Evolutionary conservation across 2,329 filamentous ascomycete species (phyloP), one percentile per base, ranked within the genome.

Genomic region (Didymosphaeria variabile): DNA sequence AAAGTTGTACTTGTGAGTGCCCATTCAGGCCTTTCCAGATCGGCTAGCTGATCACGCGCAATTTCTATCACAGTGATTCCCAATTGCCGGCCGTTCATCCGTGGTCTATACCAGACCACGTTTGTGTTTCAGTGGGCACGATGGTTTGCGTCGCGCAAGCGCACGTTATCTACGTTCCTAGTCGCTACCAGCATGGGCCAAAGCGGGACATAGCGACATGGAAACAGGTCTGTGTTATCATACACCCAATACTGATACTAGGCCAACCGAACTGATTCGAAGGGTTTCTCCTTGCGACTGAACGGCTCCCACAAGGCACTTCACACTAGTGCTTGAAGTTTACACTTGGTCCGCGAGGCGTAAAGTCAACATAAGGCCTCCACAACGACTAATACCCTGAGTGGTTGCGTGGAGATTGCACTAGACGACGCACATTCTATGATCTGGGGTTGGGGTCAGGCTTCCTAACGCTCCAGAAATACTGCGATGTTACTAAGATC

Each of bases 281-380:
- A 7, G 17, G 2, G 38, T 8, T 40, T 40, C 15, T 17, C 38
- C 38, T 40, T 40, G 9, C 26, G 23, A 40, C 47, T 15, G 23
- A 13, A 44, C 17, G n/a, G 3, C 8, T 15, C 34, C 44, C 19
- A 46, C 29, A 29, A 47, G 47, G 47, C 38, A 31, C 17, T 45
- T 40, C 29, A 46, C 49, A 42, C 36, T 46, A 54, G 38, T 32
- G 38, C 56, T 53, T 53, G 38, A 19, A 40, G 3, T n/a, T 23
- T 26, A 29, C 17, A n/a, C 26, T 26, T 46, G 26, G 36, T 36
- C 34, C 31, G 50, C 42, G n/a, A 31, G 50, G 49, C 56, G 38
- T 57, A 51, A 26, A 12, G 26, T 47, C 45, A 4, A 50, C n/a
- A 44, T 26, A 15, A 29, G 54, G 40, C 40, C 40, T 44, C 40